Base-by-base conservation (phyloP, 805 yeast species). In the Teunomyces panamensis region DNA sequence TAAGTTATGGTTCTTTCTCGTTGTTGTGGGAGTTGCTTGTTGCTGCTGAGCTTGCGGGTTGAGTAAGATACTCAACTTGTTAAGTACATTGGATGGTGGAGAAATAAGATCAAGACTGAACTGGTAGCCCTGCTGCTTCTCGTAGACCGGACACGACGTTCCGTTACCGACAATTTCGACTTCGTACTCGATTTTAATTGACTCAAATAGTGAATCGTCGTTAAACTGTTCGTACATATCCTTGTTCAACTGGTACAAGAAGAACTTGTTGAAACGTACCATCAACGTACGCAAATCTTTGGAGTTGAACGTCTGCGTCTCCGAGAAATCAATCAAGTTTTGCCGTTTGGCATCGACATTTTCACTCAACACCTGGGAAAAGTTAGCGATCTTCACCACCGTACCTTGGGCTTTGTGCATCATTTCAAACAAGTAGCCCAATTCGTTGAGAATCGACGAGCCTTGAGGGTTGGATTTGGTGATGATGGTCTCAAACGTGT, bases 401-500 rank as follows among this genome's bases (percentile, higher is more conserved):
- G 79, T 78, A 0, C 96, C 94, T 10, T 77, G 68, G 0, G 96
- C 89, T 62, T 88, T 87, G 36, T 77, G 77, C 67, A 92, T 77
- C 99, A 94, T 92, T 59, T 95, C 98, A 66, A 82, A 89, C 10
- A 95, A 69, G 53, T 89, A 89, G 0, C 97, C 99, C 41, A 91
- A 68, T 60, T 94, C 97, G 43, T 87, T 83, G 26, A 90, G 65
- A 3, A 91, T 62, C 2, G 87, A 81, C 1, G 76, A 68, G 0
- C 77, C 76, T 46, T 69, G 73, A 32, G 66, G 68, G 44, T 71
- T 71, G 26, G 60, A 60, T 5, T 53, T 39, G 5, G 48, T 46
- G 6, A 60, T 44, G 3, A 70, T 61, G 2, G 67, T 58, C 0
- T 64, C 64, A 32, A 68, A 63, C 57, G 62, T 71, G 48, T 58